Base-by-base conservation (phyloP, 192 early-diverging fungal genomes). In the Coemansia sp. region DNA sequence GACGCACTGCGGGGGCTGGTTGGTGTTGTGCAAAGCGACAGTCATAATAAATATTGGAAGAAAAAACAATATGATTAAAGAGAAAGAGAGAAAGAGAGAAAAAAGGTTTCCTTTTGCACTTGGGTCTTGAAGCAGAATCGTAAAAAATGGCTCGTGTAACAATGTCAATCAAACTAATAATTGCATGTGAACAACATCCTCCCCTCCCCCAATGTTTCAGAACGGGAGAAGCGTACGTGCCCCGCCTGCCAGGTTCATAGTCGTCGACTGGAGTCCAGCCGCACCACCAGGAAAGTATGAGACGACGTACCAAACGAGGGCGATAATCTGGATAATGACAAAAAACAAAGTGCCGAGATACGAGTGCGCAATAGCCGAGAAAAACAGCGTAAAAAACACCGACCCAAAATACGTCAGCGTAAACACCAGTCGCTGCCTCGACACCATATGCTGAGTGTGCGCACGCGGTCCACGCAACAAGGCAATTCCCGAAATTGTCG, bases 301-400 rank as follows among this genome's bases (percentile, higher is more conserved):
- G 8, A 85, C 90, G 74, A 92, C 83, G 42, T 85, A 95, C 86
- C 92, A 95, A 4, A 91, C 61, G 27, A 97, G 77, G 0, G 93
- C 87, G 11, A 92, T 56, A 7, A 94, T 70, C 79, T 97, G 92
- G 9, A 93, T 56, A 2, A 95, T 72, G 12, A 87, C 87, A 65
- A 80, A 88, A 17, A 95, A 65, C 50, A 97, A 84, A 6, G 91
- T 93, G 60, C 91, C 68, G 36, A 94, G 55, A 65, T 90, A 92
- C 53, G 75, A 83, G 84, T 83, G 86, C 90, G 87, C 40, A 44
- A 84, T 84, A 4, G 65, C 58, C 22, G 91, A 88, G 67, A 89
- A 90, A 57, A 91, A 97, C 55, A 98, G 82, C 2, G 93, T 95
- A 46, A 92, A 73, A 27, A 82, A 70, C 83, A 98, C 88, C 22